Percentiles rank a stretch among this genome's conserved stretches.
Evolutionary conservation across 495 filamentous ascomycete species (phyloP).

Genomic region (Neohortaea acidophila): DNA sequence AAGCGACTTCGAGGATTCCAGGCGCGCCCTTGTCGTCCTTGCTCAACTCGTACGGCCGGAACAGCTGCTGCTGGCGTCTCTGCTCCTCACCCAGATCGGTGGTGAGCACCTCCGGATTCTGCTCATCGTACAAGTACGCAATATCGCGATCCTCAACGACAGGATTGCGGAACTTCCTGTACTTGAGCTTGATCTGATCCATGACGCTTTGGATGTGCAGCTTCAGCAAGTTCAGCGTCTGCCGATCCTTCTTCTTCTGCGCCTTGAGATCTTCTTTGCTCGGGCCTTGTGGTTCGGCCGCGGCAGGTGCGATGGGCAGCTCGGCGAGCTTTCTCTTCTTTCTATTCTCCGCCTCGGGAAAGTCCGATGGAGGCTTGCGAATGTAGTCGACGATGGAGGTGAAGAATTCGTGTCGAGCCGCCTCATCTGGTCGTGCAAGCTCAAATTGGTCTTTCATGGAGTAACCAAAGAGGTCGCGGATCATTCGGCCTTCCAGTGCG

Average conservation of each 20-base stretch:
- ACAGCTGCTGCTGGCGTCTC: conserved; percentile 32
- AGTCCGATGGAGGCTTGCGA: conserved; percentile 60
- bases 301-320: conserved; percentile 44
- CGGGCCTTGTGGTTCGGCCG: conserved; percentile 25
- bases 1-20: conserved; percentile 51
- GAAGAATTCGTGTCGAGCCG: conserved; percentile 64
- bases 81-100: conserved; percentile 54
- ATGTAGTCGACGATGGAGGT: conserved; percentile 53
- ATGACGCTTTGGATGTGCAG: conserved; percentile 79
- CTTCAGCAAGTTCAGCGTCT: conserved; percentile 70
- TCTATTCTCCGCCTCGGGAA: conserved; percentile 69
- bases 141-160: conserved; percentile 59
- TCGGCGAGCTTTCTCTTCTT: conserved; percentile 69
- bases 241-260: conserved; percentile 65
- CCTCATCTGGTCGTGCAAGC: conserved; percentile 46
- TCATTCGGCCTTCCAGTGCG: conserved; percentile 43
- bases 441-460: conserved; percentile 61
- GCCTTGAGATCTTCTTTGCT: conserved; percentile 66
- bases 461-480: conserved; percentile 68
- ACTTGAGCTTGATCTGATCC: conserved; percentile 78
- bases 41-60: conserved; percentile 59
- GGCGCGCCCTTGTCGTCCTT: conserved; percentile 59
- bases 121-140: conserved; percentile 66
- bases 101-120: conserved; percentile 62
- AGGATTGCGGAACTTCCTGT: conserved; percentile 67